These are phyloP conservation scores for Tolypocladium cylindrosporum DNA, from an alignment of 2,329 filamentous ascomycete genomes.

Conservation along the genomic window DNA sequence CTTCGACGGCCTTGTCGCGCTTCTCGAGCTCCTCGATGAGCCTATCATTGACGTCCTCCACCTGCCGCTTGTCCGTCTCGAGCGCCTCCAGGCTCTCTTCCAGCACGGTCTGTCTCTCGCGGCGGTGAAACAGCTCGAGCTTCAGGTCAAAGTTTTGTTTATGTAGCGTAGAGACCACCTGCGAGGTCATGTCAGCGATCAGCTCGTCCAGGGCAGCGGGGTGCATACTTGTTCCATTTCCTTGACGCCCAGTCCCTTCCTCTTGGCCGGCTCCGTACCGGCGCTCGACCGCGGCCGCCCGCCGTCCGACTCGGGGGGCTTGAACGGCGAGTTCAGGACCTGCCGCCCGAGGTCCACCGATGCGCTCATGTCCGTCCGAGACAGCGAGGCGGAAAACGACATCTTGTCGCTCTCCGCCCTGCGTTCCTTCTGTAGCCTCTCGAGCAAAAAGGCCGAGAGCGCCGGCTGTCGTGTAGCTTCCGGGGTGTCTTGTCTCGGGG, in stretches of 20 bases:
- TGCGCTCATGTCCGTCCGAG: slow-evolving; percentile 26
- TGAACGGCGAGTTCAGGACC: slow-evolving; percentile 28
- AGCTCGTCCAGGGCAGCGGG: background rate
- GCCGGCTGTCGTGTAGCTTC: slow-evolving; percentile 29
- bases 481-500: slow-evolving; percentile 31
- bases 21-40: slow-evolving; percentile 53
- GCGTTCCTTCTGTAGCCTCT: slow-evolving; percentile 42
- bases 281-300: slow-evolving; percentile 33
- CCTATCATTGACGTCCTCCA: slow-evolving; percentile 47
- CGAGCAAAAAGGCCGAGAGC: slow-evolving; percentile 43
- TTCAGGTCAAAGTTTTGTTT: slow-evolving; percentile 74
- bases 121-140: slow-evolving; percentile 59
- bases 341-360: slow-evolving; percentile 27
- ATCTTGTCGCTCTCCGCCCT: slow-evolving; percentile 36
- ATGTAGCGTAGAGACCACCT: slow-evolving; percentile 58
- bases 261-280: slow-evolving; percentile 28
- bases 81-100: slow-evolving; percentile 48
- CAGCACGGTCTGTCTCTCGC: slow-evolving; percentile 51
- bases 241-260: slow-evolving; percentile 51
- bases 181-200: slow-evolving; percentile 3
- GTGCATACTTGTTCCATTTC: slow-evolving; percentile 55
- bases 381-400: slow-evolving; percentile 19
- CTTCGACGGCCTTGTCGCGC: slow-evolving; percentile 59
- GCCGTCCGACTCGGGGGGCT: slow-evolving; percentile 20
- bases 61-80: slow-evolving; percentile 41